Conservation (phyloP, 2,329 filamentous ascomycete species). For the Thelonectria rubi region DNA sequence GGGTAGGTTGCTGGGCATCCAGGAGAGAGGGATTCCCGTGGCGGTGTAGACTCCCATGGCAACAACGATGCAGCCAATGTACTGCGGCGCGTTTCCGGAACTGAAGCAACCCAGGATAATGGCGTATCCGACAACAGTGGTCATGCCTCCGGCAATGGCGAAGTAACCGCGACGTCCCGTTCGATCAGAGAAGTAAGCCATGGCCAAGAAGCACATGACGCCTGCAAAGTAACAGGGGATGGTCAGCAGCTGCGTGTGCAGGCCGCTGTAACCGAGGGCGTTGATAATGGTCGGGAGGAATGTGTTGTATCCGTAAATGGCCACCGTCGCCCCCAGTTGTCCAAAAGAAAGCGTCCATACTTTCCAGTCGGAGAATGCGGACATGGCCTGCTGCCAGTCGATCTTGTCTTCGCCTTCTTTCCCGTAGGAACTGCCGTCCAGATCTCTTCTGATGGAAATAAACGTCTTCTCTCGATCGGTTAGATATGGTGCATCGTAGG, state of each 20-base stretch:
- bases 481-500: neutral
- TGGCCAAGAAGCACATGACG: neutral
- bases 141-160: neutral
- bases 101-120: neutral
- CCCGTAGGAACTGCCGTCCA: neutral
- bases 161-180: neutral
- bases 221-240: neutral
- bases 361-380: neutral
- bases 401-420: slow-evolving; percentile 1
- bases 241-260: neutral
- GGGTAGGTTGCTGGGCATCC: neutral
- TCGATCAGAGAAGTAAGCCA: neutral
- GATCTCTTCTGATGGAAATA: neutral
- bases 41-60: neutral
- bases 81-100: neutral
- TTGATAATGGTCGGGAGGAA: slow-evolving; percentile 2
- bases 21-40: neutral
- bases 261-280: neutral
- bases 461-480: neutral
- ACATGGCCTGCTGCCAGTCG: neutral
- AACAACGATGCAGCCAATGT: neutral
- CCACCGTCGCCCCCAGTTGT: neutral
- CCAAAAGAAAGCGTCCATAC: neutral
- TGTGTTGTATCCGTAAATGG: neutral
- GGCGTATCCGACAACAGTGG: neutral